Conservation (phyloP, 768 basidiomycete genomes). For the Holtermanniella nyarrowii region DNA sequence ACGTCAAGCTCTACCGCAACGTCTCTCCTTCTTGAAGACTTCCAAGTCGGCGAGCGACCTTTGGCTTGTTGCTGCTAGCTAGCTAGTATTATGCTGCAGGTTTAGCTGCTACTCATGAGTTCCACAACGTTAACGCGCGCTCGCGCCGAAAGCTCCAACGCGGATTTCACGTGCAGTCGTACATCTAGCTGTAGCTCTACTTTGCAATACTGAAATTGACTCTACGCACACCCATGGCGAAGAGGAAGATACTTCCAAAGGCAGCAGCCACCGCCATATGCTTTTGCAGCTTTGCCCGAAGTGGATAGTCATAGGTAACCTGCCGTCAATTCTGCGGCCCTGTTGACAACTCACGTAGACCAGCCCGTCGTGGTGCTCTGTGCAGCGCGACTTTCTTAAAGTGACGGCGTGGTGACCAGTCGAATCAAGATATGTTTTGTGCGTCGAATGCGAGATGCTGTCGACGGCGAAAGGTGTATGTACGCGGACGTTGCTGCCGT, state of each 20-base stretch:
- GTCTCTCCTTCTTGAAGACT: no score
- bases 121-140: no score
- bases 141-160: slow-evolving; percentile 49
- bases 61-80: no score
- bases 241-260: slow-evolving; percentile 37
- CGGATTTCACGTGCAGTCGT: slow-evolving; percentile 42
- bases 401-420: slow-evolving; percentile 70
- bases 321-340: slow-evolving; percentile 32
- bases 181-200: slow-evolving; percentile 32
- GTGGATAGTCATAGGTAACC: slow-evolving; percentile 79
- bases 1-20: no score
- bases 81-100: no score
- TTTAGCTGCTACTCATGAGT: slow-evolving; percentile 48
- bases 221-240: slow-evolving; percentile 44
- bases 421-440: slow-evolving; percentile 84
- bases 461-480: slow-evolving; percentile 67
- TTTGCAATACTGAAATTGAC: slow-evolving; percentile 48
- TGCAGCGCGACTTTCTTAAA: slow-evolving; percentile 62
- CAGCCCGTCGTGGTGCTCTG: slow-evolving; percentile 63
- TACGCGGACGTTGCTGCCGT: slow-evolving; percentile 61
- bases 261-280: slow-evolving; percentile 61
- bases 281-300: slow-evolving; percentile 75
- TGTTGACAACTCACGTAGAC: slow-evolving; percentile 60
- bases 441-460: slow-evolving; percentile 53
- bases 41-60: no score